Conservation (phyloP, 257 asterid genomes). For the Solanum medicagineum region DNA sequence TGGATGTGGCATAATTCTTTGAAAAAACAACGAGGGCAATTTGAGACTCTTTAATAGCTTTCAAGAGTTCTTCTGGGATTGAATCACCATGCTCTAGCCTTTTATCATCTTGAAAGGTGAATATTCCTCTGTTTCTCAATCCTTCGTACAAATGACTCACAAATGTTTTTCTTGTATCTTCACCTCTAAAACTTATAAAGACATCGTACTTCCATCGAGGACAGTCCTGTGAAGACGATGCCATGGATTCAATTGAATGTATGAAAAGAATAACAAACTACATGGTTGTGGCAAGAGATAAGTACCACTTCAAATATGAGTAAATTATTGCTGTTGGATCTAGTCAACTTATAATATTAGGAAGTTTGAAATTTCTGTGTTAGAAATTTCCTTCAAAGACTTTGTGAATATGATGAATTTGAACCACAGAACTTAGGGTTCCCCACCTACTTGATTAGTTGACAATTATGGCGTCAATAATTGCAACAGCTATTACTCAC, state of each 20-base stretch:
- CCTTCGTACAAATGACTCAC: not conserved
- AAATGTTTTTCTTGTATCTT: not conserved
- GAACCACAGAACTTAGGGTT: no score
- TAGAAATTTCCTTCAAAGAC: no score
- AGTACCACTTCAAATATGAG: not conserved
- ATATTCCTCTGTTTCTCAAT: not conserved
- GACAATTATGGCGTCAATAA: not conserved
- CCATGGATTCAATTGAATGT: not conserved
- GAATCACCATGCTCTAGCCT: not conserved
- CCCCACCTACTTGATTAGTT: no score
- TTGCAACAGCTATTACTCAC: not conserved
- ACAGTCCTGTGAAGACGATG: not conserved
- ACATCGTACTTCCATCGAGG: not conserved
- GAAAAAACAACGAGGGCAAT: not conserved
- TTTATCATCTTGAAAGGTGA: no score
- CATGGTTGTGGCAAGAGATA: not conserved
- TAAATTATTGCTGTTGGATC: not conserved
- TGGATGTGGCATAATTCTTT: no score
- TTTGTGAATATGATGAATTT: no score
- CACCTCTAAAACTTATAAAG: not conserved
- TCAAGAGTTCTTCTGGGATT: not conserved
- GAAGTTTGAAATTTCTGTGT: not conserved
- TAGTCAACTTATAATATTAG: not conserved
- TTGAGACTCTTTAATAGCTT: not conserved
- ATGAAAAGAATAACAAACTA: no score